phyloP scores from a whole-genome alignment of 805 yeast genomes.

The Tetrapisispora pingtungensis region DNA sequence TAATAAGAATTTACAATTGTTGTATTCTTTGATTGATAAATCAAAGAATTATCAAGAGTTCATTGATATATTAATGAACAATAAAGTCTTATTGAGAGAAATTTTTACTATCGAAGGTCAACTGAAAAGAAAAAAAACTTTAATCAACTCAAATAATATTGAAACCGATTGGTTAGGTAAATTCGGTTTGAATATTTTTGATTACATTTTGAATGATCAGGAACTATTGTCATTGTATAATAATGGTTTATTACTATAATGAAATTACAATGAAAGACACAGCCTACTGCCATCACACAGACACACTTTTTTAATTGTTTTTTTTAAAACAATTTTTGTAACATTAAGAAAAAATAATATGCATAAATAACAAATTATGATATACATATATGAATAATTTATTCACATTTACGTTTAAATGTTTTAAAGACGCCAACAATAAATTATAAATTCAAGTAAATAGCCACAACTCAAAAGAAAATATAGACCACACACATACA shows the following conservation, averaged over 20 bases:
- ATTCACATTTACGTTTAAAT: too few relatives aligned
- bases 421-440: too few relatives aligned
- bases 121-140: constrained; percentile 2
- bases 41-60: constrained; percentile 26
- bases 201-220: constrained; percentile 16
- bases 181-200: constrained; percentile 20
- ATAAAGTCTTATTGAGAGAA: constrained; percentile 18
- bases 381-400: too few relatives aligned
- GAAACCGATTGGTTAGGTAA: constrained; percentile 17
- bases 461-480: too few relatives aligned
- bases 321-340: background rate
- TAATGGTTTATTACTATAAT: constrained; percentile 14
- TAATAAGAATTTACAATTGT: constrained; percentile 15
- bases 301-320: too few relatives aligned
- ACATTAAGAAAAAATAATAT: background rate
- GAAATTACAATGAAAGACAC: too few relatives aligned
- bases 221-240: constrained; percentile 12
- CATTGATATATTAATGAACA: constrained; percentile 19
- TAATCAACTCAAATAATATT: constrained; percentile 2
- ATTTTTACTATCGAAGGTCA: constrained; percentile 24
- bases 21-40: constrained; percentile 21
- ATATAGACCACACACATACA: too few relatives aligned
- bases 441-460: too few relatives aligned
- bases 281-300: too few relatives aligned
- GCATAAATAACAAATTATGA: too few relatives aligned